These are phyloP conservation scores for Iodosphaeria phyllophila DNA, from an alignment of 2,329 filamentous ascomycete genomes.

Conservation along the genomic window DNA sequence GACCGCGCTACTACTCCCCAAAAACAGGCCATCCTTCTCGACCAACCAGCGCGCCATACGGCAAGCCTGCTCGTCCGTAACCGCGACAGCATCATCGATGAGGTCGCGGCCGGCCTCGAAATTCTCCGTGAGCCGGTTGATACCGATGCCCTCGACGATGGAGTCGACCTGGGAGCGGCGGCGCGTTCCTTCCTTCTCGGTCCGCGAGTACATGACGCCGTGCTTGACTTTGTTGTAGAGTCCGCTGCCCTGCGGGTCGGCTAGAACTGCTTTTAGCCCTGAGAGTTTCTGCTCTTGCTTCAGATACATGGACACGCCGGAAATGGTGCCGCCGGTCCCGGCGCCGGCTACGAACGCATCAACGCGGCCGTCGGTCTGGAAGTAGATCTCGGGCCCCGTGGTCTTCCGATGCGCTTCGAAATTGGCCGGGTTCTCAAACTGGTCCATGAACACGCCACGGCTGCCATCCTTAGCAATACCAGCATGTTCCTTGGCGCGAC, in stretches of 20 bases:
- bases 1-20: slow-evolving; percentile 89
- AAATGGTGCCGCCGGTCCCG: slow-evolving; percentile 84
- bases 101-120: slow-evolving; percentile 75
- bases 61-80: slow-evolving; percentile 76
- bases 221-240: slow-evolving; percentile 82
- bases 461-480: slow-evolving; percentile 36
- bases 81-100: slow-evolving; percentile 76
- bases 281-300: slow-evolving; percentile 49
- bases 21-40: slow-evolving; percentile 85
- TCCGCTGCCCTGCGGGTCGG: slow-evolving; percentile 86
- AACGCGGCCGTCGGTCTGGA: slow-evolving; percentile 54
- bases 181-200: slow-evolving; percentile 79
- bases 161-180: slow-evolving; percentile 84
- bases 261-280: slow-evolving; percentile 54
- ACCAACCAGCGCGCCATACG: slow-evolving; percentile 94
- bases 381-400: slow-evolving; percentile 79
- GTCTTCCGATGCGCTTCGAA: slow-evolving; percentile 65
- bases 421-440: slow-evolving; percentile 86
- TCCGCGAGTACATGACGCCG: slow-evolving; percentile 86
- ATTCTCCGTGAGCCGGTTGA: slow-evolving; percentile 87
- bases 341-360: slow-evolving; percentile 88
- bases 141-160: slow-evolving; percentile 88
- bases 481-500: slow-evolving; percentile 59
- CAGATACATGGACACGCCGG: slow-evolving; percentile 66
- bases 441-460: slow-evolving; percentile 81